These are phyloP conservation scores for Hypseocharis bilobata DNA, from an alignment of 441 rosid genomes.

Conservation along the genomic window DNA sequence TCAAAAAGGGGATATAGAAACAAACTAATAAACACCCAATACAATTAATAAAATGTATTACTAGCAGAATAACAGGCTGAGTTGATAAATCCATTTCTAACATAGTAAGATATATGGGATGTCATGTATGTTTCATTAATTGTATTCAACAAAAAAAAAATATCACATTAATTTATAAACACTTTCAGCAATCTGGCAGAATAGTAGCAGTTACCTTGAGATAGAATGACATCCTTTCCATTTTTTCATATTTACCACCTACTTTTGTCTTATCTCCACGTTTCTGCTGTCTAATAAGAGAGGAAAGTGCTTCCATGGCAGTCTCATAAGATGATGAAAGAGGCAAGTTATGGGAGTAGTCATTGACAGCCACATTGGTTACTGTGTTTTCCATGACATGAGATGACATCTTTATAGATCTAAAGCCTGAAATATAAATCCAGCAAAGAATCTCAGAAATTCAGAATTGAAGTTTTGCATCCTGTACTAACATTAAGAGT, in stretches of 20 bases:
- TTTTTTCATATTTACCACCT: slow-evolving; percentile 38
- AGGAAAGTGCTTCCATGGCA: slow-evolving; percentile 78
- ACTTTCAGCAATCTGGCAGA: slow-evolving; percentile 5
- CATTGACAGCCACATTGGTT: slow-evolving; percentile 27
- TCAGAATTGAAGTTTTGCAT: slow-evolving; percentile 1
- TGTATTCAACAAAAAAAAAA: slow-evolving; percentile 2
- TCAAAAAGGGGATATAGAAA: no score
- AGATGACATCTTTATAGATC: slow-evolving; percentile 31
- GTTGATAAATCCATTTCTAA: neutral
- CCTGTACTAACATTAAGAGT: neutral
- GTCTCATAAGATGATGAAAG: slow-evolving; percentile 54
- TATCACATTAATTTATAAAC: neutral
- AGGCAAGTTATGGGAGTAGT: slow-evolving; percentile 29
- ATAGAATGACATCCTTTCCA: slow-evolving; percentile 55
- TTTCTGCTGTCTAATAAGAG: slow-evolving; percentile 58
- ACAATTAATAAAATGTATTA: no score
- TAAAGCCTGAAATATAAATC: slow-evolving; percentile 34
- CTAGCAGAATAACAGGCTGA: neutral
- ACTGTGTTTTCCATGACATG: slow-evolving; percentile 30
- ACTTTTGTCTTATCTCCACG: slow-evolving; percentile 41
- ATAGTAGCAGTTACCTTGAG: slow-evolving; percentile 41
- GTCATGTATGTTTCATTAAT: slow-evolving; percentile 2
- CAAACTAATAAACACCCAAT: neutral
- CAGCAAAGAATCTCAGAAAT: slow-evolving; percentile 6
- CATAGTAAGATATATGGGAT: neutral